These are phyloP conservation scores for Colletotrichum gigasporum DNA, from an alignment of 2,329 filamentous ascomycete species.

Conservation along the genomic window DNA sequence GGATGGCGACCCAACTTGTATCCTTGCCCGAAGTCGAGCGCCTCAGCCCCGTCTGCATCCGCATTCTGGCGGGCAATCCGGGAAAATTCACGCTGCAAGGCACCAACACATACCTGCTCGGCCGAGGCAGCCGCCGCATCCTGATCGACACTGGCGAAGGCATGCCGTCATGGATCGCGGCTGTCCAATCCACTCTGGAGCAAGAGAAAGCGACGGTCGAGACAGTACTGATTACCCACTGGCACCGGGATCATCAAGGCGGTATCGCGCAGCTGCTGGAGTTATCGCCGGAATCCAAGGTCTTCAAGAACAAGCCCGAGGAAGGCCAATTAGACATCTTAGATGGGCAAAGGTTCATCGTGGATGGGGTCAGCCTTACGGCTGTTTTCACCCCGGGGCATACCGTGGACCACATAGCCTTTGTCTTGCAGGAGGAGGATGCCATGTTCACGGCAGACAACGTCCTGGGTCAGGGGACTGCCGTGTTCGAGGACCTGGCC, in stretches of 20 bases:
- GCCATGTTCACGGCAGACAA: slow-evolving; percentile 92
- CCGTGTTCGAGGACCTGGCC: slow-evolving; percentile 82
- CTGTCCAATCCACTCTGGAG: slow-evolving; percentile 70
- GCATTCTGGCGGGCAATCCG: slow-evolving; percentile 91
- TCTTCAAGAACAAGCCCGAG: slow-evolving; percentile 74
- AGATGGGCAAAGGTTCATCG: slow-evolving; percentile 63
- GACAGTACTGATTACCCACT: slow-evolving; percentile 85
- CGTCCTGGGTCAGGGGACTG: slow-evolving; percentile 86
- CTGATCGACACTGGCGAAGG: slow-evolving; percentile 94
- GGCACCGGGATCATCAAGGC: slow-evolving; percentile 87
- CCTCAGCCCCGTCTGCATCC: slow-evolving; percentile 79
- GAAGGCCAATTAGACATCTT: slow-evolving; percentile 56
- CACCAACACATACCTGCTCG: slow-evolving; percentile 95
- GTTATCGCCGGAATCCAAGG: slow-evolving; percentile 67
- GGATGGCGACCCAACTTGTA: slow-evolving; percentile 70
- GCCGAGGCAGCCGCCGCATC: slow-evolving; percentile 76
- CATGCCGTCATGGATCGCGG: slow-evolving; percentile 74
- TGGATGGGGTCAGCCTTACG: slow-evolving; percentile 71
- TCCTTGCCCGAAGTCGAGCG: slow-evolving; percentile 78
- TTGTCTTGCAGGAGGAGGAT: slow-evolving; percentile 80
- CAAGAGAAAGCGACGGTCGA: slow-evolving; percentile 75
- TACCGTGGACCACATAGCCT: slow-evolving; percentile 82
- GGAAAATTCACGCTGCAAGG: slow-evolving; percentile 81
- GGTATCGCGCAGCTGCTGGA: slow-evolving; percentile 76
- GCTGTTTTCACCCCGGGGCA: slow-evolving; percentile 75